phyloP scores from a whole-genome alignment of 768 basidiomycete species.

The Leucosporidium scottii region DNA sequence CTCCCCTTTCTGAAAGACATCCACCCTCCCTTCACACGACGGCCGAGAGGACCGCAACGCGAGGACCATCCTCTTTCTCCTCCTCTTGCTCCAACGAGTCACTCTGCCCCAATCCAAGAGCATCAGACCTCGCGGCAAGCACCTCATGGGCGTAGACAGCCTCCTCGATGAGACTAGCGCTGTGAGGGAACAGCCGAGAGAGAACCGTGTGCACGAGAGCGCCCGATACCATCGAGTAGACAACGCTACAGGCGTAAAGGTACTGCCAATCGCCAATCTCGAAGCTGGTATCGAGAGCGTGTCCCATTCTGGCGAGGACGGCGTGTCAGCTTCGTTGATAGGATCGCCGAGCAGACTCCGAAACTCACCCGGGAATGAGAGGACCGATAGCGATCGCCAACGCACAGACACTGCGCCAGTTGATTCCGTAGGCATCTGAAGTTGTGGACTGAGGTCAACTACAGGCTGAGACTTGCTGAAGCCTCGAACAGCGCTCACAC shows the following conservation, averaged over 20 bases:
- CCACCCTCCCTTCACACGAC: no score
- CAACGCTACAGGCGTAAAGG: background rate
- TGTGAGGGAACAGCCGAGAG: constrained; percentile 21
- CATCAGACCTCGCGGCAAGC: background rate
- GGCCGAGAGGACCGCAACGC: no score
- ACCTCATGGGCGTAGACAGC: constrained; percentile 23
- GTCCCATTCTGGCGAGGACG: background rate
- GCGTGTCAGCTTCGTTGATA: no score
- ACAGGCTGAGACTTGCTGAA: background rate
- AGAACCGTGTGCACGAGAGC: constrained; percentile 13
- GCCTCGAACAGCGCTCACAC: background rate
- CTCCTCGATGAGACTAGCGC: constrained; percentile 23
- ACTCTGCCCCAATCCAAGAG: no score
- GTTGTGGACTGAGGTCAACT: background rate
- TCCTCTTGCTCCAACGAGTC: no score
- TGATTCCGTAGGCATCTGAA: background rate
- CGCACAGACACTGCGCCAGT: background rate
- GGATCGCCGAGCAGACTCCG: no score
- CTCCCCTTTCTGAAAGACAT: no score
- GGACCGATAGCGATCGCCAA: background rate
- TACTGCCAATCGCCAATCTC: background rate
- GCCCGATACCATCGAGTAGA: background rate
- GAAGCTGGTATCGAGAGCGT: background rate
- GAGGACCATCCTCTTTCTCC: no score
- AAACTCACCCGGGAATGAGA: background rate